Evolutionary conservation across 2,329 filamentous ascomycete genomes (phyloP).

Genomic region (Alternaria metachromatica): DNA sequence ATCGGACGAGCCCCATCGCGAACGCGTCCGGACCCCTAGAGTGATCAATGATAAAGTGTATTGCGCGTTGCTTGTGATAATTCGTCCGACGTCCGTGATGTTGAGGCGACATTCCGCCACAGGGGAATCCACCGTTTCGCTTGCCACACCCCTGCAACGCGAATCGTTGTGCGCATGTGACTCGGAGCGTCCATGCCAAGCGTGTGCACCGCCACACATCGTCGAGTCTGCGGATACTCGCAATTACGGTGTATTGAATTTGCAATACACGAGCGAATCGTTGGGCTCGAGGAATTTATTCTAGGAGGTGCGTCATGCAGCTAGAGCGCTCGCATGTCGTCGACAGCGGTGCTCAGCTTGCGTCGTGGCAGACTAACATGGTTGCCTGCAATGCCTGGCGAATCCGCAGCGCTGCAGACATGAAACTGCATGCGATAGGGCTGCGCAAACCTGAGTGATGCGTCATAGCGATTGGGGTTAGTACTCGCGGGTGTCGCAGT

Average conservation of each 20-base stretch:
- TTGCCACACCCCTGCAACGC: slow-evolving; percentile 13
- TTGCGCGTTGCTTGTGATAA: slow-evolving; percentile 16
- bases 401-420: slow-evolving; percentile 30
- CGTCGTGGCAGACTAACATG: slow-evolving; percentile 44
- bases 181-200: slow-evolving; percentile 22
- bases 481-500: slow-evolving; percentile 1
- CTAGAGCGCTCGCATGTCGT: slow-evolving; percentile 37
- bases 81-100: slow-evolving; percentile 27
- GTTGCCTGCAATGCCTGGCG: slow-evolving; percentile 25
- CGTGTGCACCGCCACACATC: slow-evolving; percentile 42
- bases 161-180: slow-evolving; percentile 33
- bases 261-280: slow-evolving; percentile 24
- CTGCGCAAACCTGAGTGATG: slow-evolving; percentile 37
- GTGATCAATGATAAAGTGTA: slow-evolving; percentile 5
- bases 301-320: slow-evolving; percentile 40
- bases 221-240: slow-evolving; percentile 13
- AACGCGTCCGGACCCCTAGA: slow-evolving; percentile 9
- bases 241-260: slow-evolving; percentile 16
- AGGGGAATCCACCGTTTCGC: slow-evolving; percentile 19
- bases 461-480: slow-evolving; percentile 30
- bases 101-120: slow-evolving; percentile 35
- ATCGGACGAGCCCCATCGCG: slow-evolving; percentile 9
- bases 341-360: slow-evolving; percentile 35
- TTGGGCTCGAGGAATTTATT: slow-evolving; percentile 37
- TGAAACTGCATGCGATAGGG: slow-evolving; percentile 33